Evolutionary conservation across 139 green algal species (phyloP).

Genomic region (Tetradesmus lagerheimii): DNA sequence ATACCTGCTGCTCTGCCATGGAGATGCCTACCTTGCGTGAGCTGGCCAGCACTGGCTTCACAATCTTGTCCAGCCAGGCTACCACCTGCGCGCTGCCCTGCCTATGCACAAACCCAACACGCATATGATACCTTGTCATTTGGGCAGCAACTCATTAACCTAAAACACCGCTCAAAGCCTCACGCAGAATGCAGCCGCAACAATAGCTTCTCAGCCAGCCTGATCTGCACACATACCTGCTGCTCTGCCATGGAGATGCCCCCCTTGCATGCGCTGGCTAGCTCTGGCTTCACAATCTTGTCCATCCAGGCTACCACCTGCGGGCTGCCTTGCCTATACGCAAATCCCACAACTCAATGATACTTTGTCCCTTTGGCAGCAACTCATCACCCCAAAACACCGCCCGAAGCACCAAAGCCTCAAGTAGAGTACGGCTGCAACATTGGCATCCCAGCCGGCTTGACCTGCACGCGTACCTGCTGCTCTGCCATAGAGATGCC

Average conservation of each 20-base stretch:
- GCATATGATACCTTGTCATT: background rate
- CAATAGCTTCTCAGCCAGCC: too few species aligned
- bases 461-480: constrained; percentile 42
- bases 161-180: too few species aligned
- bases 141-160: too few species aligned
- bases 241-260: constrained; percentile 60
- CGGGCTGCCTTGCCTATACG: background rate
- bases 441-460: background rate
- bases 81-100: background rate
- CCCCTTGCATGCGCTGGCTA: constrained; percentile 66
- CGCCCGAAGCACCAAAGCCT: too few species aligned
- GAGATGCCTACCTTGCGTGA: constrained; percentile 64
- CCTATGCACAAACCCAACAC: background rate
- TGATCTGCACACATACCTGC: constrained; percentile 42
- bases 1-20: constrained; percentile 61
- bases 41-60: constrained; percentile 58
- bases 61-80: constrained; percentile 69
- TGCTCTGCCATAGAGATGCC: constrained; percentile 63
- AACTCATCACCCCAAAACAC: too few species aligned
- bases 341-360: background rate
- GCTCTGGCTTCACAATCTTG: constrained; percentile 57
- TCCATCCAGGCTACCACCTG: constrained; percentile 62
- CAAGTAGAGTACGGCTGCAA: too few species aligned
- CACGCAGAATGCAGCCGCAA: too few species aligned
- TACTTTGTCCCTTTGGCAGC: too few species aligned